Evolutionary conservation across 2,329 filamentous ascomycete genomes (phyloP).

Genomic region (Coleophoma crateriformis): DNA sequence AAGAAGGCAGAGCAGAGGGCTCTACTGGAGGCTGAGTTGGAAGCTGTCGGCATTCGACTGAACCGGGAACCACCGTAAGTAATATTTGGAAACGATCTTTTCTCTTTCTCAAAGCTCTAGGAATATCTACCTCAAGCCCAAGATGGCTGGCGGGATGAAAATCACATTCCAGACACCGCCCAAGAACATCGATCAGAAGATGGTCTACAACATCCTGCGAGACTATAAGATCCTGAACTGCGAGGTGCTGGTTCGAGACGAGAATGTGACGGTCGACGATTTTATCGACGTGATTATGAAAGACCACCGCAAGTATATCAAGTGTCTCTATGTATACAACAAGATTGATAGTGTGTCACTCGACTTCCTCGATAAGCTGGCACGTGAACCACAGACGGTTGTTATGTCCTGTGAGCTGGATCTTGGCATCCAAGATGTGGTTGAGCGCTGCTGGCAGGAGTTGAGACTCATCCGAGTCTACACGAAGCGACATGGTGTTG

Average conservation of each 20-base stretch:
- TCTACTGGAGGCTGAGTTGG: constrained; percentile 83
- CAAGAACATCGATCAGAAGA: constrained; percentile 92
- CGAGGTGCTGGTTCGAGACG: constrained; percentile 91
- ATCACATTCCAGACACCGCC: constrained; percentile 90
- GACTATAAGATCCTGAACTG: constrained; percentile 99
- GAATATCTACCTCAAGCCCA: constrained; percentile 95
- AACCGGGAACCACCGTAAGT: constrained; percentile 85
- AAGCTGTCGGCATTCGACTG: constrained; percentile 89
- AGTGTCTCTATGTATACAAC: constrained; percentile 95
- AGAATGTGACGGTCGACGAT: constrained; percentile 93
- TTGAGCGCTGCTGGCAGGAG: constrained; percentile 94
- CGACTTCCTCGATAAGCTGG: constrained; percentile 87
- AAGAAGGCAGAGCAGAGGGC: constrained; percentile 92
- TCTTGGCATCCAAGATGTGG: constrained; percentile 85
- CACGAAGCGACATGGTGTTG: constrained; percentile 90
- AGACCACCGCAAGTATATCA: constrained; percentile 96
- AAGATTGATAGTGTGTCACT: constrained; percentile 95
- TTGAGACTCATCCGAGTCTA: constrained; percentile 86
- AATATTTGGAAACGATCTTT: neutral
- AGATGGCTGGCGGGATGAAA: constrained; percentile 97
- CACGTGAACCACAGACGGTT: constrained; percentile 86
- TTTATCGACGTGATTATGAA: constrained; percentile 99
- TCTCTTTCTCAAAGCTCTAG: constrained; percentile 33
- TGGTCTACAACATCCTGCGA: constrained; percentile 93
- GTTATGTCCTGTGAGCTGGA: constrained; percentile 98